These are phyloP conservation scores for Leptographium flavum DNA, from an alignment of 2,329 filamentous ascomycete genomes.

Conservation along the genomic window DNA sequence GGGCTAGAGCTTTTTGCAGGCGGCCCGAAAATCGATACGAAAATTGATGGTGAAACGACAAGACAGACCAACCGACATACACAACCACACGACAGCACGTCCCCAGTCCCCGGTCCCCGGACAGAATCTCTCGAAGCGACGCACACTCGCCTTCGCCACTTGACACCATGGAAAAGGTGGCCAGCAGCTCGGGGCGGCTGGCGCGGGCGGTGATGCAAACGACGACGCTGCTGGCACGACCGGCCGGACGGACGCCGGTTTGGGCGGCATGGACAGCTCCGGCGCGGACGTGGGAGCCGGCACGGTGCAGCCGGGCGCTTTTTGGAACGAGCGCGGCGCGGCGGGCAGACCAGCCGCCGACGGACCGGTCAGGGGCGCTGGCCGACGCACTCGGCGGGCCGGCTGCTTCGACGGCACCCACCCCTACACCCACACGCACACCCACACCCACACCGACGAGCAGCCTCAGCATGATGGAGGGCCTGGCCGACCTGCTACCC, in stretches of 20 bases:
- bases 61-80: background rate
- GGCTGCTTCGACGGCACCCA: background rate
- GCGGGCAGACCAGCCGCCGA: background rate
- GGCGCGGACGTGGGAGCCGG: too few species aligned
- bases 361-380: background rate
- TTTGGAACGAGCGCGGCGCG: background rate
- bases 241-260: background rate
- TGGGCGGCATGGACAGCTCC: background rate
- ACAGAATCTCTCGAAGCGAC: too few species aligned
- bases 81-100: background rate
- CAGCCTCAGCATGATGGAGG: constrained; percentile 8
- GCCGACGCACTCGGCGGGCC: background rate
- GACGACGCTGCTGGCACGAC: constrained; percentile 9
- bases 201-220: constrained; percentile 25
- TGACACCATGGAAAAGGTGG: constrained; percentile 26
- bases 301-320: background rate
- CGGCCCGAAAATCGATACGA: too few species aligned
- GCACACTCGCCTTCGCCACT: background rate
- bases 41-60: too few species aligned
- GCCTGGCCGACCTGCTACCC: constrained; percentile 11
- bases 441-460: background rate
- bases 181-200: constrained; percentile 26
- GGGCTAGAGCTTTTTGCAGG: background rate
- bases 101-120: too few species aligned
- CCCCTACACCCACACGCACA: too few species aligned